Evolutionary conservation across 169 alveolate species (phyloP).

Genomic region (Plasmodium reichenowi): DNA sequence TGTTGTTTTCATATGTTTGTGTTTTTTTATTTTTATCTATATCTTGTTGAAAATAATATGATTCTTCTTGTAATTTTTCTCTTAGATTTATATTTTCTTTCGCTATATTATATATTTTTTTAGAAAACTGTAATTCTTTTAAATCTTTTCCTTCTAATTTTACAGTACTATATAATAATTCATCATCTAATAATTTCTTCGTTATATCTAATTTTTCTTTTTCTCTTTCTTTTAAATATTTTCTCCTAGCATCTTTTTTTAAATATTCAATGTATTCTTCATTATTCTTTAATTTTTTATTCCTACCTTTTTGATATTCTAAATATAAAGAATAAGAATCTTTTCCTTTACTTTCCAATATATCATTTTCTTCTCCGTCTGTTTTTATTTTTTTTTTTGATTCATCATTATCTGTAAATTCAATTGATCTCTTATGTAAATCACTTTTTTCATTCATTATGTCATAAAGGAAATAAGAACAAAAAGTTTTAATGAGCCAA

Average conservation of each 20-base stretch:
- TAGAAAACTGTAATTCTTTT: slow-evolving; percentile 88
- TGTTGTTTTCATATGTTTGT: slow-evolving; percentile 46
- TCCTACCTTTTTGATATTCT: slow-evolving; percentile 84
- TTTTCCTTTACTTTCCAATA: neutral
- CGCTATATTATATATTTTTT: slow-evolving; percentile 91
- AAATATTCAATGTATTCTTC: slow-evolving; percentile 81
- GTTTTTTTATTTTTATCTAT: slow-evolving; percentile 87
- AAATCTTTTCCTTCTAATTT: slow-evolving; percentile 79
- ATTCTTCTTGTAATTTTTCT: slow-evolving; percentile 82
- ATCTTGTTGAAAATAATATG: slow-evolving; percentile 89
- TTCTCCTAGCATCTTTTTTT: slow-evolving; percentile 91
- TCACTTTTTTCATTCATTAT: slow-evolving; percentile 66
- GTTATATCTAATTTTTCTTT: slow-evolving; percentile 94
- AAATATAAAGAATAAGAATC: slow-evolving; percentile 29
- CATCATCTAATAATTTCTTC: slow-evolving; percentile 91
- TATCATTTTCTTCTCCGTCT: slow-evolving; percentile 16
- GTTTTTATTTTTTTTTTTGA: slow-evolving; percentile 60
- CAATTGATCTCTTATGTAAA: slow-evolving; percentile 39
- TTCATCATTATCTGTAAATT: slow-evolving; percentile 47
- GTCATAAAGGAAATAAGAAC: slow-evolving; percentile 8
- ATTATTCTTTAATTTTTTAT: slow-evolving; percentile 80
- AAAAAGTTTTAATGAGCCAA: neutral
- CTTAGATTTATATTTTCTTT: slow-evolving; percentile 89
- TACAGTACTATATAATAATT: slow-evolving; percentile 87
- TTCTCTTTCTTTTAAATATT: slow-evolving; percentile 95